Conservation (phyloP, 441 rosid genomes). For the Erodium trifolium region DNA sequence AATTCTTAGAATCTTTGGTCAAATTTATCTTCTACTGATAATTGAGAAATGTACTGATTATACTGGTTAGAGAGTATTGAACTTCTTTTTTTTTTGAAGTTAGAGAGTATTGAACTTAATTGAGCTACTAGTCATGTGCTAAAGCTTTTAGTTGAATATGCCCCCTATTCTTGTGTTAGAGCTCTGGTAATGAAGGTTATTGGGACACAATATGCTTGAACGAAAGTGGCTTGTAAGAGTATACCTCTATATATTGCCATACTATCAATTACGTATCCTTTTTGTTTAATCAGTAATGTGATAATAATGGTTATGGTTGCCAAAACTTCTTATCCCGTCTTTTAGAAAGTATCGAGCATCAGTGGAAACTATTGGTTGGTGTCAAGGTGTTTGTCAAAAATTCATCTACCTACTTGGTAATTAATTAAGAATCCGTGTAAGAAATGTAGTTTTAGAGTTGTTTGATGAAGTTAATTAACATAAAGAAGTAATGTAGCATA, state of each 20-base stretch:
- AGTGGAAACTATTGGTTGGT: neutral
- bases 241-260: neutral
- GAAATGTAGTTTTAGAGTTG: neutral
- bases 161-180: too few relatives aligned
- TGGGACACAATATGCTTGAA: too few relatives aligned
- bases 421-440: neutral
- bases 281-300: neutral
- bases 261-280: neutral
- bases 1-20: neutral
- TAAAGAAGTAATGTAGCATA: neutral
- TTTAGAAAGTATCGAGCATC: neutral
- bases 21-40: too few relatives aligned
- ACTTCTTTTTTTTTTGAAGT: too few relatives aligned
- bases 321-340: too few relatives aligned
- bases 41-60: neutral
- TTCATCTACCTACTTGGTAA: too few relatives aligned
- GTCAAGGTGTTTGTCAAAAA: neutral
- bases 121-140: too few relatives aligned
- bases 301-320: neutral
- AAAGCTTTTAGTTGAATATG: too few relatives aligned
- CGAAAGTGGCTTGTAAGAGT: neutral
- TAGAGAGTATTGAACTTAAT: too few relatives aligned
- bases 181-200: too few relatives aligned
- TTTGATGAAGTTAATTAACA: neutral
- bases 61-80: too few relatives aligned